A percentile compares a stretch with the other conserved stretches of the same genome.
Evolutionary conservation across 2,329 filamentous ascomycete genomes (phyloP).

Genomic region (Hypoxylon sp.): DNA sequence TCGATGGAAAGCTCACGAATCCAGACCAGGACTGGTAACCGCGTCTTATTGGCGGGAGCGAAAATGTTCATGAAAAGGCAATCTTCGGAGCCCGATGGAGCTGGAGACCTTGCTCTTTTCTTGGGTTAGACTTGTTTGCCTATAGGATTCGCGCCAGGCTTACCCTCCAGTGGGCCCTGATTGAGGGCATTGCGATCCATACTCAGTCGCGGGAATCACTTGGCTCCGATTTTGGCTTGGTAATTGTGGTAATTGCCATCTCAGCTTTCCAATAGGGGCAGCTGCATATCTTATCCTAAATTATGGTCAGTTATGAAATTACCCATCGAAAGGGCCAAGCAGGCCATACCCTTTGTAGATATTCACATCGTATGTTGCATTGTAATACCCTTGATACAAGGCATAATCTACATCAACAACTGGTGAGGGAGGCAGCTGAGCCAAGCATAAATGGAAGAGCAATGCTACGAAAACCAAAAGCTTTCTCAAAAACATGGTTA

Average conservation of each 20-base stretch:
- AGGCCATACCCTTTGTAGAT: conserved; percentile 58
- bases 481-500: conserved; percentile 21
- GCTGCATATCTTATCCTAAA: conserved; percentile 60
- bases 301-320: conserved; percentile 22
- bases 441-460: conserved; percentile 8
- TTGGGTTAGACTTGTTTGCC: conserved; percentile 10
- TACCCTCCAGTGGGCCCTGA: conserved; percentile 37
- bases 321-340: background rate
- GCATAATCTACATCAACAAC: conserved; percentile 61
- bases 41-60: conserved; percentile 54
- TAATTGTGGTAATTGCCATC: conserved; percentile 59
- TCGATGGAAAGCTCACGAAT: conserved; percentile 53
- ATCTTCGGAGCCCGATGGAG: conserved; percentile 57
- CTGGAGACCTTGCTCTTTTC: conserved; percentile 11
- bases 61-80: conserved; percentile 64
- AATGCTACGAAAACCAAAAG: conserved; percentile 13
- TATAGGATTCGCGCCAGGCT: conserved; percentile 1
- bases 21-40: conserved; percentile 62
- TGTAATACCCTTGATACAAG: conserved; percentile 59
- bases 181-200: conserved; percentile 55
- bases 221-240: conserved; percentile 50
- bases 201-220: conserved; percentile 51
- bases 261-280: conserved; percentile 58
- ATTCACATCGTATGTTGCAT: conserved; percentile 57
- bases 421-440: conserved; percentile 29